Evolutionary conservation across 2,329 filamentous ascomycete species (phyloP), one percentile per base, ranked within the genome.

Genomic region (Dothideomycetidae sp.): DNA sequence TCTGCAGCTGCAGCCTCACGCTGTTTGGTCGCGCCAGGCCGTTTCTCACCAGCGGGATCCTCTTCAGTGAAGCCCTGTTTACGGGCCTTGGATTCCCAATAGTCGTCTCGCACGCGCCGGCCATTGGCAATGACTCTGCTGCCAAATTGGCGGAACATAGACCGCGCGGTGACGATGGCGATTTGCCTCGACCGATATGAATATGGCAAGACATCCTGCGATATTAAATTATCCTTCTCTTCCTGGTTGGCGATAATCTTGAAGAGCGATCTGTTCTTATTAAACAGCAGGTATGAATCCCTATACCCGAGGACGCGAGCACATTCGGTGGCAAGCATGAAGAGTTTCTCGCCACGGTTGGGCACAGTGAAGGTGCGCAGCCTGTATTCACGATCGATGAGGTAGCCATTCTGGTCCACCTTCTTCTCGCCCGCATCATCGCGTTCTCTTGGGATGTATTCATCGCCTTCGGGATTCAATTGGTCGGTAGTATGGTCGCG

Each of bases 31-130:
- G 82, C 86, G 37, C 90, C 90, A 4, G 90, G 90, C 46, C 90
- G 72, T 66, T 98, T 96, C 62, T 98, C 90, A 29, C 90, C 90
- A 3, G 90, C 90, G 35, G 86, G 70, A 58, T 98, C 90, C 45
- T 92, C 85, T 57, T 98, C 90, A 1, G 90, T 98, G 55, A 98
- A 98, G 9, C 90, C 90, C 60, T 98, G 90, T 61, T 96, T 98
- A 33, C 81, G 73, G 5, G 90, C 90, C 61, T 96, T 96, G 53
- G 79, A 82, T 59, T 96, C 90, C 90, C 90, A 98, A 60, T 98
- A 98, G 56, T 98, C 90, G 60, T 98, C 90, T 34, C 90, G 78
- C 29, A 98, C 90, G 41, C 90, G 71, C 44, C 88, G 73, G 21
- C 90, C 90, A 51, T 86, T 82, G 23, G 81, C 75, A 46, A 98